Percentiles rank a stretch among this genome's conserved stretches.
phyloP scores from a whole-genome alignment of 345 rosid species.

The Boechera stricta region DNA sequence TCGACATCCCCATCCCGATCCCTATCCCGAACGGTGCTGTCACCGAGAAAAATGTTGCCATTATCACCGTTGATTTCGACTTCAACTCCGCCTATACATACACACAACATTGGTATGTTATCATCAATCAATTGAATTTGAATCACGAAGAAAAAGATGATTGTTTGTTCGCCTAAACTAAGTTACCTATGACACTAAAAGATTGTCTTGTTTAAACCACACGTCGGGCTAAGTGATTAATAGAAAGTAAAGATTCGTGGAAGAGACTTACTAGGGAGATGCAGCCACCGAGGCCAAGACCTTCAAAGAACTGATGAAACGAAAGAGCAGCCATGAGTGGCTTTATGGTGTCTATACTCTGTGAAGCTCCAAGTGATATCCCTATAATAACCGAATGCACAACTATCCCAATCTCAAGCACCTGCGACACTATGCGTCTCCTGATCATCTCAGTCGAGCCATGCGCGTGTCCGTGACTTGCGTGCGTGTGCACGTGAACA shows the following conservation, averaged over 20 bases:
- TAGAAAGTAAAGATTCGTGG: background rate
- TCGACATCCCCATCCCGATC: conserved; percentile 62
- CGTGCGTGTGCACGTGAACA: conserved; percentile 68
- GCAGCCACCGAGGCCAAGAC: conserved; percentile 87
- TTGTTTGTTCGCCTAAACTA: background rate
- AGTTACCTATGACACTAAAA: background rate
- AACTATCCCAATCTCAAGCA: conserved; percentile 73
- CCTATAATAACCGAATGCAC: conserved; percentile 80
- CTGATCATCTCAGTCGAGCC: conserved; percentile 62
- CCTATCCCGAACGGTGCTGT: conserved; percentile 70
- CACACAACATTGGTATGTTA: background rate
- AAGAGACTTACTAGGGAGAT: conserved; percentile 54
- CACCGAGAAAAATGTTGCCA: conserved; percentile 76
- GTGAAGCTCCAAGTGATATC: conserved; percentile 67
- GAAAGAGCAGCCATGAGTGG: conserved; percentile 71
- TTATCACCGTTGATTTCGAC: conserved; percentile 53
- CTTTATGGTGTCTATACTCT: conserved; percentile 56
- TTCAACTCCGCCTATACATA: conserved; percentile 57
- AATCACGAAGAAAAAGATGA: background rate
- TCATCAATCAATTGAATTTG: background rate
- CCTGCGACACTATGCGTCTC: conserved; percentile 58
- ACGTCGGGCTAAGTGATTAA: background rate
- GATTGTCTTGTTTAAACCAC: background rate
- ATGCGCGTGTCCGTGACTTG: conserved; percentile 69
- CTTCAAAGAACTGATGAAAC: conserved; percentile 84